phyloP scores from a whole-genome alignment of 164 flowering plant species.

The Magnolia kwangsiensis region DNA sequence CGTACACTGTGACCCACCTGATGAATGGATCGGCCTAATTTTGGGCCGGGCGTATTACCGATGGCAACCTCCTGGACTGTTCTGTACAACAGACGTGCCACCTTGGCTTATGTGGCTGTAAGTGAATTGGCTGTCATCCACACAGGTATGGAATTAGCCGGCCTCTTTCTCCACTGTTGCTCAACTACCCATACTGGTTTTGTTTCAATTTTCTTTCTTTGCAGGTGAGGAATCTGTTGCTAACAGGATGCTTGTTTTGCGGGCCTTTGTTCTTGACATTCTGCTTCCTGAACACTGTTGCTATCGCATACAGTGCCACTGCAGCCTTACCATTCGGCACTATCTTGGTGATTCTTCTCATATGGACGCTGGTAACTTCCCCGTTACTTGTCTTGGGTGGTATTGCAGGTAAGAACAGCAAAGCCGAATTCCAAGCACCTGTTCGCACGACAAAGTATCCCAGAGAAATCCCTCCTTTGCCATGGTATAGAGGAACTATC shows the following conservation, averaged over 20 bases:
- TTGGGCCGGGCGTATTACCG: no score
- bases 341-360: conserved; percentile 31
- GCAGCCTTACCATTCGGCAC: conserved; percentile 35
- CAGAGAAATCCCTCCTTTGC: conserved; percentile 32
- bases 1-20: no score
- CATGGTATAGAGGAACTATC: conserved; percentile 31
- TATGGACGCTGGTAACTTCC: conserved; percentile 31
- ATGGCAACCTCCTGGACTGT: neutral
- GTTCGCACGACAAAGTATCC: conserved; percentile 34
- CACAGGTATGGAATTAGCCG: neutral
- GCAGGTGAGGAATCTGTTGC: conserved; percentile 28
- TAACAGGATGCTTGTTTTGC: conserved; percentile 30
- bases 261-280: conserved; percentile 29
- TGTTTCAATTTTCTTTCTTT: neutral
- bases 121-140: neutral
- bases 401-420: conserved; percentile 34
- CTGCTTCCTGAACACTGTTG: conserved; percentile 32
- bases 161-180: neutral
- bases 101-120: neutral
- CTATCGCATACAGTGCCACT: conserved; percentile 30
- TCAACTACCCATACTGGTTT: neutral
- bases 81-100: neutral
- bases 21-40: no score
- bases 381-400: conserved; percentile 34
- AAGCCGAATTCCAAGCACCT: conserved; percentile 32